Base-by-base conservation (phyloP, 139 green algal genomes). In the Nannochloris sp. region DNA sequence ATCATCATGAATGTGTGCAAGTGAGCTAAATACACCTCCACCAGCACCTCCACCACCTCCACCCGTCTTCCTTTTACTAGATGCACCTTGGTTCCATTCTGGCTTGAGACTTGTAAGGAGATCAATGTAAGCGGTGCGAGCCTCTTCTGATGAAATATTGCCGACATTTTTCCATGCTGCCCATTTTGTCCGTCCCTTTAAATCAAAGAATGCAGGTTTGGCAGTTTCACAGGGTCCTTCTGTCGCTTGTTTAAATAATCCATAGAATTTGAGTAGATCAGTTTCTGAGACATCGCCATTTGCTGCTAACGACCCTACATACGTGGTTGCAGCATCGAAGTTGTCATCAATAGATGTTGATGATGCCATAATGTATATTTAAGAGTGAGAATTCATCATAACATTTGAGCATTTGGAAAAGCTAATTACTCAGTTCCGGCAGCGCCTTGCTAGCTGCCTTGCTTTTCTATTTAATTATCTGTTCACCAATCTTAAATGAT, bases 191-290 rank as follows among this genome's bases (percentile, higher is more conserved):
- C 68, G 24, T 7, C 61, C 77, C 6, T 55, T 70, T 19, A 65
- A 35, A 32, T 85, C 66, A 35, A 81, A 77, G 13, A 84, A 70
- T 12, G 38, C 48, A 23, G 78, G 78, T 47, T 79, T 82, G 36
- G 33, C 24, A 3, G 47, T 39, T n/a, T 14, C 54, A 67, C 77
- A 85, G 6, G 51, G 35, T 7, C 78, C 76, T 29, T 30, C 61
- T 3, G 77, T 82, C 2, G 66, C 78, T 63, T 82, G 70, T 67
- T 84, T 84, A 57, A 76, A 84, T 34, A 84, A 51, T 2, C 76
- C 78, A 15, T 84, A 84, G 4, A 84, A 65, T 12, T 53, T 23
- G 33, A 84, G 48, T 23, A 82, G 60, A 12, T 64, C 45, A 0
- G 35, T 23, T 23, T 78, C 62, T n/a, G 35, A 27, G 12, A 84